Conservation (phyloP, 768 basidiomycete genomes). For the Rhizopogon roseolus region DNA sequence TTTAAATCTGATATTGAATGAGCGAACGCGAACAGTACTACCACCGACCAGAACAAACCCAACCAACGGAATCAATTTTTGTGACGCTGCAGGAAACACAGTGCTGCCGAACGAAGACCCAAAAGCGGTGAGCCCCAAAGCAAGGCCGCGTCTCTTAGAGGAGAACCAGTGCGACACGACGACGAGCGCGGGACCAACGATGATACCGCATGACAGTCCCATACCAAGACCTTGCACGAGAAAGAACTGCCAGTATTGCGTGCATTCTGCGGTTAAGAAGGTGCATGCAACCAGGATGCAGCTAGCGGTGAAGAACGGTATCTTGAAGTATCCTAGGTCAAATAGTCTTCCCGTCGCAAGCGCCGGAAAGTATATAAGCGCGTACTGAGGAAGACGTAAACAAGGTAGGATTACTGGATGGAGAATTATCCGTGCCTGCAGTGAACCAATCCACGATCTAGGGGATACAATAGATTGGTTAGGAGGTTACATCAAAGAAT, state of each 20-base stretch:
- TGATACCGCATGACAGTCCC: slow-evolving; percentile 56
- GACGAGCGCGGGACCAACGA: slow-evolving; percentile 59
- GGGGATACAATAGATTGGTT: not conserved
- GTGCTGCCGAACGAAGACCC: slow-evolving; percentile 71
- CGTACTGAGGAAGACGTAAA: slow-evolving; percentile 38
- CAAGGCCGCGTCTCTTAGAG: slow-evolving; percentile 44
- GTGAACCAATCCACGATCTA: slow-evolving; percentile 79
- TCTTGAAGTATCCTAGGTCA: slow-evolving; percentile 64
- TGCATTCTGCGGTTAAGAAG: slow-evolving; percentile 70
- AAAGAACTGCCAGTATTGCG: slow-evolving; percentile 71
- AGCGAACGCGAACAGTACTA: not conserved
- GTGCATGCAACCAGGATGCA: slow-evolving; percentile 48
- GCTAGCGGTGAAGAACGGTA: slow-evolving; percentile 44
- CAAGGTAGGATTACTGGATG: not conserved
- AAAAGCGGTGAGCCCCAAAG: slow-evolving; percentile 57
- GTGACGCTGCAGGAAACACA: slow-evolving; percentile 56
- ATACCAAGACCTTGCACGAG: slow-evolving; percentile 67
- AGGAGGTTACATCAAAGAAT: not conserved
- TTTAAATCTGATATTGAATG: slow-evolving; percentile 46
- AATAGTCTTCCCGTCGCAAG: slow-evolving; percentile 65
- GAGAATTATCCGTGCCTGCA: slow-evolving; percentile 41
- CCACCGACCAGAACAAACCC: slow-evolving; percentile 37
- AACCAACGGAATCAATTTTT: slow-evolving; percentile 46
- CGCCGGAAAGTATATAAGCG: slow-evolving; percentile 58
- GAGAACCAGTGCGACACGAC: slow-evolving; percentile 75